A percentile compares a stretch with the other conserved stretches of the same genome.
These are phyloP conservation scores for Fagus sylvatica DNA, from an alignment of 306 rosid species.

Conservation along the genomic window DNA sequence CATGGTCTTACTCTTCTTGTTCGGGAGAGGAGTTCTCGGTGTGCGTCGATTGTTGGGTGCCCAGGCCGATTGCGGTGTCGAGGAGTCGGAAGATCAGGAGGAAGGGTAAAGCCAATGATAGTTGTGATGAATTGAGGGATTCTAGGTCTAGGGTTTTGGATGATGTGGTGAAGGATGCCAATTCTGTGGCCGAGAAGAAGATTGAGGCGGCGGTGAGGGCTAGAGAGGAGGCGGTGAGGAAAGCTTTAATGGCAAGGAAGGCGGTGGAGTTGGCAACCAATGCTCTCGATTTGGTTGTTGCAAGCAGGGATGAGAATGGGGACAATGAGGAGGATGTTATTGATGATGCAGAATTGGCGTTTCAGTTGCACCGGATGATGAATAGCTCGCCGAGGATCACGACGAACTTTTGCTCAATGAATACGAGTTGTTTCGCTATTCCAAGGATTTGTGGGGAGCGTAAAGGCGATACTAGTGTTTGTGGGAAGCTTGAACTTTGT, in stretches of 20 bases:
- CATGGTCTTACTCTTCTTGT: constrained; percentile 48
- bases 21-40: constrained; percentile 42
- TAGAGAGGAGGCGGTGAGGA: constrained; percentile 37
- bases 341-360: constrained; percentile 35
- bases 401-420: constrained; percentile 40
- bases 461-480: constrained; percentile 1
- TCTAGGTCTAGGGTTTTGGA: constrained; percentile 50
- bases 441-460: background rate
- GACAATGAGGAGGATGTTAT: constrained; percentile 29
- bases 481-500: constrained; percentile 20
- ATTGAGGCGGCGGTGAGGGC: constrained; percentile 40
- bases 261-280: constrained; percentile 39
- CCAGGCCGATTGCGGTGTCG: constrained; percentile 43
- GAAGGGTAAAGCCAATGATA: constrained; percentile 9
- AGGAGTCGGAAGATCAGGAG: constrained; percentile 30
- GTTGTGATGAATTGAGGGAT: constrained; percentile 24
- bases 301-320: constrained; percentile 19
- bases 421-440: constrained; percentile 29
- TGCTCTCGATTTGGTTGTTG: constrained; percentile 36
- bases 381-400: constrained; percentile 36
- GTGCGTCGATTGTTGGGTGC: constrained; percentile 82
- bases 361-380: constrained; percentile 40
- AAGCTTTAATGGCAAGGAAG: constrained; percentile 34
- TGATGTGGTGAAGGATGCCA: constrained; percentile 41
- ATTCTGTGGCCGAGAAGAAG: constrained; percentile 39